phyloP scores from a whole-genome alignment of 164 flowering plant genomes.

The Pachysandra terminalis region DNA sequence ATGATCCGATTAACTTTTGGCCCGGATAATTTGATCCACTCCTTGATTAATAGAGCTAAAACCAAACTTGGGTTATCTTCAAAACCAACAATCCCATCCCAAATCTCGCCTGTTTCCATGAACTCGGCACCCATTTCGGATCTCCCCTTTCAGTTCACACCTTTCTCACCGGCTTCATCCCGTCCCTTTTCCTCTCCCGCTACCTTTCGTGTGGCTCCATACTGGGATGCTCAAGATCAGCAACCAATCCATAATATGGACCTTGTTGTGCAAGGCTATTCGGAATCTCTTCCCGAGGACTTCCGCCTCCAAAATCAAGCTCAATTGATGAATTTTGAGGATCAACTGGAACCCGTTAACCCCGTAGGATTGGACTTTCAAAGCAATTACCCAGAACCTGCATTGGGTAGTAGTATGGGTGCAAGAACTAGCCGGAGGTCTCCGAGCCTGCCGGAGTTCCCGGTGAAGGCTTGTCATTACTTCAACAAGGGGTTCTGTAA shows the following conservation, averaged over 20 bases:
- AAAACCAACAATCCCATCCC: constrained; percentile 21
- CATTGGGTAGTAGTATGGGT: constrained; percentile 28
- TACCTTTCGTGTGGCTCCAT: constrained; percentile 25
- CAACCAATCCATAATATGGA: constrained; percentile 28
- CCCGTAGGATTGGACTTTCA: constrained; percentile 20
- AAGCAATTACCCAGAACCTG: constrained; percentile 33
- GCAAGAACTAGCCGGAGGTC: constrained; percentile 32
- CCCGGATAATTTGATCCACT: constrained; percentile 45
- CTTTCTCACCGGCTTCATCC: constrained; percentile 42
- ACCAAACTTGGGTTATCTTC: constrained; percentile 32
- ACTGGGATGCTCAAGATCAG: constrained; percentile 51
- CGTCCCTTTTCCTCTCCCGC: constrained; percentile 33
- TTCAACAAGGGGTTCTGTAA: constrained; percentile 77
- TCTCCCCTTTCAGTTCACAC: constrained; percentile 34
- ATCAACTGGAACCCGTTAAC: constrained; percentile 40
- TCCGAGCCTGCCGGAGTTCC: constrained; percentile 34
- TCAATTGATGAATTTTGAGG: constrained; percentile 43
- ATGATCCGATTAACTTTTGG: constrained; percentile 66
- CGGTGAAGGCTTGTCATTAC: constrained; percentile 62
- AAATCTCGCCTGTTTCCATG: constrained; percentile 28
- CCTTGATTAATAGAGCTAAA: constrained; percentile 42
- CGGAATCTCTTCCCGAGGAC: constrained; percentile 37
- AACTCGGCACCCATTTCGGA: constrained; percentile 31
- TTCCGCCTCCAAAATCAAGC: constrained; percentile 32
- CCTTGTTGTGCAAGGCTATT: constrained; percentile 22